Conservation (phyloP, 192 early-diverging fungal species). For the Haplosporangium gracile region DNA sequence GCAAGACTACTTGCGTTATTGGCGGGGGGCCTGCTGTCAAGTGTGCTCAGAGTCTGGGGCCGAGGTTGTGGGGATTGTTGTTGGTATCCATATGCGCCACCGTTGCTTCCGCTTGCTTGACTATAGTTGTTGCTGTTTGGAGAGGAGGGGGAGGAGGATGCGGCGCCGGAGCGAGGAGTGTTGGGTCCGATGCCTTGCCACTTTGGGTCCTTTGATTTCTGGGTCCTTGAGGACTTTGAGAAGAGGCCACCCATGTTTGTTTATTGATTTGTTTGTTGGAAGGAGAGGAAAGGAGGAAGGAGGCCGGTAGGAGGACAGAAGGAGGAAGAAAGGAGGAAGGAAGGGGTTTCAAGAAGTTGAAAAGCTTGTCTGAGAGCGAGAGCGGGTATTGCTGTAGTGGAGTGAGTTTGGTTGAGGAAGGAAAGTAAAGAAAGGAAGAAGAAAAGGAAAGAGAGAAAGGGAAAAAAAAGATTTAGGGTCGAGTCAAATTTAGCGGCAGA, state of each 20-base stretch:
- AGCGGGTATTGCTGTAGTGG: not conserved
- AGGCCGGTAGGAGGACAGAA: no score
- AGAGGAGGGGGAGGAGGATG: not conserved
- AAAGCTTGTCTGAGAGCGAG: not conserved
- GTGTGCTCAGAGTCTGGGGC: constrained; percentile 15
- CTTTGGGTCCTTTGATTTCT: constrained; percentile 45
- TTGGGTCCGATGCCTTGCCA: constrained; percentile 56
- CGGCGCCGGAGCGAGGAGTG: constrained; percentile 31
- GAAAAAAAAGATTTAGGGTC: not conserved
- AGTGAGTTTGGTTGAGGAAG: not conserved
- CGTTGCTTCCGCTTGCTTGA: not conserved
- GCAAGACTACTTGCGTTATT: not conserved
- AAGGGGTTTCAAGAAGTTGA: not conserved
- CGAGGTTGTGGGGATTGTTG: constrained; percentile 4
- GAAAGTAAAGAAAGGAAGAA: not conserved
- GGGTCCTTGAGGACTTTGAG: constrained; percentile 38
- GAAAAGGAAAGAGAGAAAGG: not conserved
- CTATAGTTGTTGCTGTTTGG: constrained; percentile 5
- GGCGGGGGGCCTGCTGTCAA: constrained; percentile 8
- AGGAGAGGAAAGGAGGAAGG: not conserved
- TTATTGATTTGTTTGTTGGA: not conserved
- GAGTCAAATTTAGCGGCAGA: not conserved
- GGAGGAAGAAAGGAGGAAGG: not conserved
- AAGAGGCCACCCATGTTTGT: constrained; percentile 40
- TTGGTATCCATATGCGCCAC: constrained; percentile 4